Evolutionary conservation across 1,284 basidiomycete genomes (phyloP).

Genomic region (Cutaneotrichosporon sp.): DNA sequence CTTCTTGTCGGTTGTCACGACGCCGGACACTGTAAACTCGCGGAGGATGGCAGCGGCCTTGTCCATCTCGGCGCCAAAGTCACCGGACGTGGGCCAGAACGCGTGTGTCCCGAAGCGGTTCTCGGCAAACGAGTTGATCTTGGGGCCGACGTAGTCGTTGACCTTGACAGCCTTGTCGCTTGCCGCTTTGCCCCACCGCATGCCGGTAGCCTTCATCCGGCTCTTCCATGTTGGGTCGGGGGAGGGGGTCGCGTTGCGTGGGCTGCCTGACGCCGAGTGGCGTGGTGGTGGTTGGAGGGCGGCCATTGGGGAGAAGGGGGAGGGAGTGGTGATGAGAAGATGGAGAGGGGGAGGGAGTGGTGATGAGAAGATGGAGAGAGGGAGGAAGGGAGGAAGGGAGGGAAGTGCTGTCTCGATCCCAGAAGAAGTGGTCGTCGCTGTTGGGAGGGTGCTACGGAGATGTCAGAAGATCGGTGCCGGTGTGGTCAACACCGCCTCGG

Average conservation of each 20-base stretch:
- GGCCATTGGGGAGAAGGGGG: background rate
- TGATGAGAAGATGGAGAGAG: background rate
- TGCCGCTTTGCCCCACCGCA: slow-evolving; percentile 45
- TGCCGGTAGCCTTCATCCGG: slow-evolving; percentile 35
- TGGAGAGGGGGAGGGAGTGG: background rate
- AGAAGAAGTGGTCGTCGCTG: no score
- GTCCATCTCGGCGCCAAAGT: slow-evolving; percentile 57
- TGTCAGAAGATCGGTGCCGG: no score
- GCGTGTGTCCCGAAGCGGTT: slow-evolving; percentile 56
- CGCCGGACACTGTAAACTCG: slow-evolving; percentile 54
- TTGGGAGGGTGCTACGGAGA: no score
- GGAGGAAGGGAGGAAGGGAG: background rate
- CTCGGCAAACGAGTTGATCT: slow-evolving; percentile 48
- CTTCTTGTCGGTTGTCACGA: slow-evolving; percentile 44
- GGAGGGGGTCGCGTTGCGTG: slow-evolving; percentile 17
- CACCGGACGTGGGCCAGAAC: slow-evolving; percentile 59
- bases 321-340: background rate
- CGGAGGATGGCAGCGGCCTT: slow-evolving; percentile 58
- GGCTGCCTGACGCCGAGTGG: background rate
- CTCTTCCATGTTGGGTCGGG: slow-evolving; percentile 31
- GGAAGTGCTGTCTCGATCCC: no score
- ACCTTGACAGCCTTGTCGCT: slow-evolving; percentile 39
- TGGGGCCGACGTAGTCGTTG: slow-evolving; percentile 47
- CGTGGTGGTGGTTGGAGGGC: slow-evolving; percentile 3
- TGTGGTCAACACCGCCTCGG: no score